phyloP scores from a whole-genome alignment of 441 rosid species.

The Manihot esculenta region DNA sequence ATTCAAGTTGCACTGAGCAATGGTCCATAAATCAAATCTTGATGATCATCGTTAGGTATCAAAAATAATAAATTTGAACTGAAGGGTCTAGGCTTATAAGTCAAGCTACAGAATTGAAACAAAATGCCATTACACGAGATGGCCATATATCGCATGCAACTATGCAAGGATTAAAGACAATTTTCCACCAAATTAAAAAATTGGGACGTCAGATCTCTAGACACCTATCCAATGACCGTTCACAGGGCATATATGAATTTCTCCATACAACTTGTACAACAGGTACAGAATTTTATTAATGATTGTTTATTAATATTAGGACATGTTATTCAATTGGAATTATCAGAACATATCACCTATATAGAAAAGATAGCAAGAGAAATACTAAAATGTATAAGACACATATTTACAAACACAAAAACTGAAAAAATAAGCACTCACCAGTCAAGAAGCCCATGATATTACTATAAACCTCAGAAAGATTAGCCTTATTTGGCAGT shows the following conservation, averaged over 20 bases:
- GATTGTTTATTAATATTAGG: background rate
- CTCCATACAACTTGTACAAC: background rate
- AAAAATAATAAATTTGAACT: background rate
- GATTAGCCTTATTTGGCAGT: constrained; percentile 58
- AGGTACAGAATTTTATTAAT: background rate
- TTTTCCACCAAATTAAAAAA: background rate
- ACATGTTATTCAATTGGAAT: background rate
- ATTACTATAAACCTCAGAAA: constrained; percentile 58
- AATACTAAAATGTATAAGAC: background rate
- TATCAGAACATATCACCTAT: background rate
- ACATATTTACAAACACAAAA: background rate
- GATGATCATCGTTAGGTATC: background rate
- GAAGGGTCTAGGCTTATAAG: background rate
- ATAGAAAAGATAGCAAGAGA: background rate
- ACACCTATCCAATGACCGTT: background rate
- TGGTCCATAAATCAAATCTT: too few species aligned
- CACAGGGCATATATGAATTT: background rate
- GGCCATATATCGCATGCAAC: too few species aligned
- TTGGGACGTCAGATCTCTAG: background rate
- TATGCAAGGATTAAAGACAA: background rate
- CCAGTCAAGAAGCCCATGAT: constrained; percentile 73
- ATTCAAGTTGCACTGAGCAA: too few species aligned
- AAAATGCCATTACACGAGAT: background rate
- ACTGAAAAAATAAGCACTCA: constrained; percentile 24
- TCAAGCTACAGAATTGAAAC: background rate